A percentile compares a stretch with the other conserved stretches of the same genome.
These are phyloP conservation scores for Pseudogymnoascus sp. DNA, from an alignment of 2,329 filamentous ascomycete species.

Conservation along the genomic window DNA sequence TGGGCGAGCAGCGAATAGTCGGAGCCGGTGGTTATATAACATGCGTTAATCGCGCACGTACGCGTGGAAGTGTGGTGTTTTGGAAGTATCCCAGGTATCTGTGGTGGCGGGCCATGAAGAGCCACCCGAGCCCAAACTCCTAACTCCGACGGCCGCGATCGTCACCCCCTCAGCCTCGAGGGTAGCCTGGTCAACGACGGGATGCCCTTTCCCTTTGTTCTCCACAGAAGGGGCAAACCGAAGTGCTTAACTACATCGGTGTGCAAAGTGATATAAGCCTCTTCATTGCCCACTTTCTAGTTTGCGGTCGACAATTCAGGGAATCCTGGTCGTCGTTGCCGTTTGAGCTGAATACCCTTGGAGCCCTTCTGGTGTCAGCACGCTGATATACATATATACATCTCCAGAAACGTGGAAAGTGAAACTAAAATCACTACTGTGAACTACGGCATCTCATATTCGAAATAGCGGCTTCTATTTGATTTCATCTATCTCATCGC, in stretches of 20 bases:
- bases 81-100: not conserved
- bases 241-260: not conserved
- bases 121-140: not conserved
- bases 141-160: not conserved
- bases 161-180: constrained; percentile 1
- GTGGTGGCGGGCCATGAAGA: not conserved
- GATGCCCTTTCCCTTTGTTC: not conserved
- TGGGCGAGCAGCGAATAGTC: not conserved
- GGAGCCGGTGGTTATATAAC: not conserved
- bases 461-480: not conserved
- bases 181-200: not conserved
- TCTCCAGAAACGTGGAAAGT: not conserved
- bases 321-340: not conserved
- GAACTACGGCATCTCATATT: not conserved
- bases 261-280: not conserved
- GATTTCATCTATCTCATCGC: too few species aligned
- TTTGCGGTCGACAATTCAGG: not conserved
- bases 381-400: not conserved
- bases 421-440: not conserved
- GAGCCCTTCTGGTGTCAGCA: not conserved
- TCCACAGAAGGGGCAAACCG: not conserved
- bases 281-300: not conserved
- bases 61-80: not conserved
- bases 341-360: not conserved
- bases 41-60: not conserved